Evolutionary conservation across 139 green algal species (phyloP).

Genomic region (Tetratostichococcus sp.): DNA sequence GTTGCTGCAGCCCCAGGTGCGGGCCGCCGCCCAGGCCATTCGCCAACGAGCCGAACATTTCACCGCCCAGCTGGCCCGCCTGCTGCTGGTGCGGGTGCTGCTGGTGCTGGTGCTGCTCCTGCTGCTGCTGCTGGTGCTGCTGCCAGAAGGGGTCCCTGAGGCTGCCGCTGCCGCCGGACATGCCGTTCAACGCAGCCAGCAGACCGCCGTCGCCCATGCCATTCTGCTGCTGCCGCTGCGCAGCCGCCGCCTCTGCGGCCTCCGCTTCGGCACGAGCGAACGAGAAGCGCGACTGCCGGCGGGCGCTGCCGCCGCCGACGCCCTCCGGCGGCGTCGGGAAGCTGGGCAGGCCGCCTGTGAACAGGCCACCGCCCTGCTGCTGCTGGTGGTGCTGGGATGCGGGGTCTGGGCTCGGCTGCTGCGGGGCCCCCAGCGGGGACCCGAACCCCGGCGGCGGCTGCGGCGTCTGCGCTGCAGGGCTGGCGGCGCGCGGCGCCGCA

Average conservation of each 20-base stretch:
- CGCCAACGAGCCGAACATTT: neutral
- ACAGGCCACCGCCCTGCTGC: neutral
- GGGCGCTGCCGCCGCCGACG: neutral
- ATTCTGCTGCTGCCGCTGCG: neutral
- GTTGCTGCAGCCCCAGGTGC: too few species aligned
- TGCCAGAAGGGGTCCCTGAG: conserved; percentile 4
- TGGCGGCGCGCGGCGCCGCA: neutral
- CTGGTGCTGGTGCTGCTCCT: too few species aligned
- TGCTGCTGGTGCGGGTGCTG: too few species aligned
- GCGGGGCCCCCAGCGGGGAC: neutral
- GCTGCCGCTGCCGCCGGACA: neutral
- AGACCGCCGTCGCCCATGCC: neutral
- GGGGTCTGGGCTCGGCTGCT: conserved; percentile 4
- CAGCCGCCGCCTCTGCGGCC: neutral
- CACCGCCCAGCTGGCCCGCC: neutral
- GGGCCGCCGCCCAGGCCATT: too few species aligned
- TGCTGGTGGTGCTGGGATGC: neutral
- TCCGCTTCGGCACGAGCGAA: conserved; percentile 35
- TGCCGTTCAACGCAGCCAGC: neutral
- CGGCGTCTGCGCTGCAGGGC: too few species aligned
- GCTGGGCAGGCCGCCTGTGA: conserved; percentile 7
- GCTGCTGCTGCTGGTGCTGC: conserved; percentile 3
- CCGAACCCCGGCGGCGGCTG: neutral
- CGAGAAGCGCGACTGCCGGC: conserved; percentile 33
- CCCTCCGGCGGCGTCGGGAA: neutral